phyloP scores from a whole-genome alignment of 495 filamentous ascomycete genomes.

The Neurospora sp. region DNA sequence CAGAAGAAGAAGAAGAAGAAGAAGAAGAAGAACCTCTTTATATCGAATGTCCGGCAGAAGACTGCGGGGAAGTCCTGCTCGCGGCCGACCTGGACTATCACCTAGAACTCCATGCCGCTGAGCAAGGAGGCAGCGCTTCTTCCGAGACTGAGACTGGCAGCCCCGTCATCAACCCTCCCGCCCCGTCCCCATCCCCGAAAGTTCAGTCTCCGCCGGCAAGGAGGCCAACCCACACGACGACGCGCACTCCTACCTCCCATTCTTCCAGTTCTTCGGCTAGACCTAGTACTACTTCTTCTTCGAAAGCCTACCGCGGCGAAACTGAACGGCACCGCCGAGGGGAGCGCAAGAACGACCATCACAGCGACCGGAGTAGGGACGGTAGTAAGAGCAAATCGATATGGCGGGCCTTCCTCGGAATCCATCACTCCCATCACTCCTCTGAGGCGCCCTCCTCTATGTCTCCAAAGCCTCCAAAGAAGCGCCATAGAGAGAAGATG shows the following conservation, averaged over 20 bases:
- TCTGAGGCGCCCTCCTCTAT: slow-evolving; percentile 1
- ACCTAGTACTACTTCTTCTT: slow-evolving; percentile 2
- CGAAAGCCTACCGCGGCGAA: slow-evolving; percentile 9
- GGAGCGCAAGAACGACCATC: background rate
- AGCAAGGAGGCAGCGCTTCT: slow-evolving; percentile 22
- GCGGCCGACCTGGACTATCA: slow-evolving; percentile 57
- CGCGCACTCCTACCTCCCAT: background rate
- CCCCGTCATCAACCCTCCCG: background rate
- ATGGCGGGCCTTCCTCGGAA: background rate
- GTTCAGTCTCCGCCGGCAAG: background rate
- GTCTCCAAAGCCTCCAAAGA: slow-evolving; percentile 2
- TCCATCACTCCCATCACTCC: background rate
- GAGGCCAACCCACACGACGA: background rate
- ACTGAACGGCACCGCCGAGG: slow-evolving; percentile 9
- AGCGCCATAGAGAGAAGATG: background rate
- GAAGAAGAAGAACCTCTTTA: slow-evolving; percentile 35
- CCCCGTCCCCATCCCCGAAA: background rate
- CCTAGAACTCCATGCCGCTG: slow-evolving; percentile 58
- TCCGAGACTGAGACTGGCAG: background rate
- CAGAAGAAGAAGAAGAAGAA: slow-evolving; percentile 50
- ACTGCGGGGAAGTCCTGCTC: slow-evolving; percentile 62
- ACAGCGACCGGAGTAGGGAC: background rate
- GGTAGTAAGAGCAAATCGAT: slow-evolving; percentile 16
- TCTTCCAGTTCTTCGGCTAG: background rate
- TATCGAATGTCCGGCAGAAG: slow-evolving; percentile 56